Evolutionary conservation across 192 early-diverging fungal genomes (phyloP).

Genomic region (Linderina pennispora): DNA sequence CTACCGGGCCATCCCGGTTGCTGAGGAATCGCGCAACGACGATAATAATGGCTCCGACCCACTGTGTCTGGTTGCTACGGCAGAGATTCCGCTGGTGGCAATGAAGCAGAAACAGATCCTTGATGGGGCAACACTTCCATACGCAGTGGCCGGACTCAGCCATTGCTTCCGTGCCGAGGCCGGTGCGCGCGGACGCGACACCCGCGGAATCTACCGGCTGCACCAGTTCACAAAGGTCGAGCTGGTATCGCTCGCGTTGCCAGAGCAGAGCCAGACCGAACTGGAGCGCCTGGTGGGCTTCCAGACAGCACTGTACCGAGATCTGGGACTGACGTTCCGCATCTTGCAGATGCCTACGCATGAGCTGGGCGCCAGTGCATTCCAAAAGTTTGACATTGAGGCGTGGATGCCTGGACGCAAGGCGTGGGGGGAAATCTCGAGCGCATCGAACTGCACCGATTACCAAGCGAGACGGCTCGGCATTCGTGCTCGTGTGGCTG

Average conservation of each 20-base stretch:
- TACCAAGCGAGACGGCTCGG: conserved; percentile 84
- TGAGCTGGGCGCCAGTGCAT: conserved; percentile 88
- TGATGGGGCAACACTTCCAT: conserved; percentile 54
- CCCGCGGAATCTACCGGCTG: conserved; percentile 83
- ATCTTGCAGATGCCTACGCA: conserved; percentile 89
- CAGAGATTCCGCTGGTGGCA: conserved; percentile 87
- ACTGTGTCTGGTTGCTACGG: conserved; percentile 77
- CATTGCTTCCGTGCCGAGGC: conserved; percentile 90
- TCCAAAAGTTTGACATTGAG: conserved; percentile 90
- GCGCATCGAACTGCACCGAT: conserved; percentile 89
- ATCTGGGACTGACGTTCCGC: conserved; percentile 69
- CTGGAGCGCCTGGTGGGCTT: conserved; percentile 66
- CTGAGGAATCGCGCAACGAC: conserved; percentile 14
- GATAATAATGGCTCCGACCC: conserved; percentile 32
- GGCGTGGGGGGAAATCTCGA: conserved; percentile 67
- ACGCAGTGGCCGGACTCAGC: conserved; percentile 72
- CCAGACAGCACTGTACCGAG: conserved; percentile 68
- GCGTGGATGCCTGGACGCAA: conserved; percentile 94
- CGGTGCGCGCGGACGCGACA: conserved; percentile 74
- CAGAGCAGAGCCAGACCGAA: conserved; percentile 58
- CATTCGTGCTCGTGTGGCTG: conserved; percentile 49
- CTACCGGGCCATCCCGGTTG: conserved; percentile 57
- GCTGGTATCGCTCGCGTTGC: conserved; percentile 68
- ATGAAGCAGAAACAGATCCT: conserved; percentile 69
- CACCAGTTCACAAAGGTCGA: conserved; percentile 97